Evolutionary conservation across 257 asterid species (phyloP), one percentile per base, ranked within the genome.

Genomic region (Scutellaria galericulata): DNA sequence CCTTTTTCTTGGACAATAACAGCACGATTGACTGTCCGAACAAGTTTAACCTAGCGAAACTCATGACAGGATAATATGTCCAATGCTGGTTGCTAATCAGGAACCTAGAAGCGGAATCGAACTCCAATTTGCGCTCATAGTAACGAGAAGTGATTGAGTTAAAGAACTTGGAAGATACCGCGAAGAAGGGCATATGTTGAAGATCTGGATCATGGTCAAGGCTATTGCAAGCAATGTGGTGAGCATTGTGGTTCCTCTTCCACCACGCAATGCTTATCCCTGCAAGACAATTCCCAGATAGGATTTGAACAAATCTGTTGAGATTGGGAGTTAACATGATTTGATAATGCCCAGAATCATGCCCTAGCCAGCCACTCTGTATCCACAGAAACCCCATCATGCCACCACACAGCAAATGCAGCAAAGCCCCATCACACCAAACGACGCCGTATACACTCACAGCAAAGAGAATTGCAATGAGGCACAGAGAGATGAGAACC

Each of bases 311-410:
- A 62, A 85, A 80, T 58, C 97, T 63, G 75, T 82, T 90, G 3
- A 78, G 27, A 7, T 64, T 72, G 0, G 78, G 85, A 0, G 86
- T 81, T 22, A 64, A 20, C 97, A 90, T 89, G 4, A 89, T 72
- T 65, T 86, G 87, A 54, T 90, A 86, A 74, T 90, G 97, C 35
- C 96, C 96, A 0, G 98, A 89, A 79, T 93, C 98, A 50, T 93
- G 98, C 15, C 96, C 98, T 20, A 93, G 42, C 98, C 98, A 93
- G 5, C 98, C 98, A 66, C 97, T 93, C 79, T 93, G 96, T 55
- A 90, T 90, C 98, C 98, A 93, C 0, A 87, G 69, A n/a, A 84
- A 61, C 37, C 98, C 98, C 96, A 90, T 89, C 15, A 85, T 5
- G 15, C 83, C 83, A 64, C 90, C 98, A 66, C 83, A 83, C 9